phyloP scores from a whole-genome alignment of 2,329 filamentous ascomycete genomes.

The Aureobasidium sp. region DNA sequence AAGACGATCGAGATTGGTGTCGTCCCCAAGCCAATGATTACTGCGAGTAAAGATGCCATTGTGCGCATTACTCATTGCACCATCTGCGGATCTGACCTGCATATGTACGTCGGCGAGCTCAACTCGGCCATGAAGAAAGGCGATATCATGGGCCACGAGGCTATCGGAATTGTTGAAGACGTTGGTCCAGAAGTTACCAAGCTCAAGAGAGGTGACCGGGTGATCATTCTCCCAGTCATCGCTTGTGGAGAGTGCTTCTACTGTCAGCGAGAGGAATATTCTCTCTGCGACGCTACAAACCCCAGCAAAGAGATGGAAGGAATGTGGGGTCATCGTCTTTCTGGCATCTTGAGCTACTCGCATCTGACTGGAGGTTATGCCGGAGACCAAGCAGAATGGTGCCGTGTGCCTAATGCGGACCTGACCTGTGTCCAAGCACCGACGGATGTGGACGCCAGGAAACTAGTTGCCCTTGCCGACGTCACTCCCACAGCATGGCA shows the following conservation, averaged over 20 bases:
- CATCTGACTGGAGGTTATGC: constrained; percentile 30
- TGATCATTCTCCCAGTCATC: constrained; percentile 66
- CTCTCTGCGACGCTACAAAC: constrained; percentile 24
- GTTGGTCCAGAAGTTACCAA: constrained; percentile 51
- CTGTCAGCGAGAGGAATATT: constrained; percentile 25
- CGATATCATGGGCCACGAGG: constrained; percentile 63
- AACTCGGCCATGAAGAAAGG: constrained; percentile 30
- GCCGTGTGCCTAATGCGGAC: constrained; percentile 31
- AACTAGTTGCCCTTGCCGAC: constrained; percentile 48
- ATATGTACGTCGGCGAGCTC: constrained; percentile 29
- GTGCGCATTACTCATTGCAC: constrained; percentile 30
- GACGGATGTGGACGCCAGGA: constrained; percentile 36
- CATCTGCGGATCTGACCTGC: constrained; percentile 31
- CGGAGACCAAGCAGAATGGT: constrained; percentile 33
- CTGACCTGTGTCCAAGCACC: constrained; percentile 47
- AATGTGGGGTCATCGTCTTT: constrained; percentile 43
- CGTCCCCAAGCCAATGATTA: constrained; percentile 7
- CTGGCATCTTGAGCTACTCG: constrained; percentile 39
- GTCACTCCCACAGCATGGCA: constrained; percentile 32
- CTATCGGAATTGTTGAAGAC: constrained; percentile 56
- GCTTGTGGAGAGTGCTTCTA: constrained; percentile 60
- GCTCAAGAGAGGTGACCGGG: constrained; percentile 58
- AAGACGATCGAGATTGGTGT: constrained; percentile 15
- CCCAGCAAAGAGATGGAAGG: constrained; percentile 24
- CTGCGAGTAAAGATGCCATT: constrained; percentile 29